A percentile compares a stretch with the other conserved stretches of the same genome.
Conservation (phyloP, 768 basidiomycete species). For the Termitomyces sp. region DNA sequence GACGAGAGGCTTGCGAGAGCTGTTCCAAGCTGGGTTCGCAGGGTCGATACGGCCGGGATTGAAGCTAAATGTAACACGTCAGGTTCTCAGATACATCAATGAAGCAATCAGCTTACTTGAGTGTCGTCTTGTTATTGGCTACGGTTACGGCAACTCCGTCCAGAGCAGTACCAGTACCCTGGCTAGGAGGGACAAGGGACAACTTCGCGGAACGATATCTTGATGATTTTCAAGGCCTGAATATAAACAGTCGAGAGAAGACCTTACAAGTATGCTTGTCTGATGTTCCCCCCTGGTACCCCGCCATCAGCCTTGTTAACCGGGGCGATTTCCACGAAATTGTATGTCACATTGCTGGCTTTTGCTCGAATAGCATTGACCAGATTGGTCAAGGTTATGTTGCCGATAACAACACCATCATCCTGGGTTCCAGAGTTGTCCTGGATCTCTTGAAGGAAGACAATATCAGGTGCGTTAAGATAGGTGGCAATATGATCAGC, state of each 20-base stretch:
- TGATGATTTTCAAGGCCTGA: not conserved
- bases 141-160: conserved; percentile 36
- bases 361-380: conserved; percentile 44
- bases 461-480: conserved; percentile 50
- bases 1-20: conserved; percentile 57
- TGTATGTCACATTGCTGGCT: conserved; percentile 40
- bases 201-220: conserved; percentile 50
- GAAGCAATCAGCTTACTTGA: conserved; percentile 34
- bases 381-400: conserved; percentile 49
- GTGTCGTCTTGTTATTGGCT: conserved; percentile 26
- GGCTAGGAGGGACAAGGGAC: conserved; percentile 38
- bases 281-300: conserved; percentile 59
- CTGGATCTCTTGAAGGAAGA: conserved; percentile 65
- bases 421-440: conserved; percentile 51
- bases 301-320: conserved; percentile 56
- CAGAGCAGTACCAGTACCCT: conserved; percentile 43
- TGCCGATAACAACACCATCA: conserved; percentile 51
- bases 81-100: not conserved
- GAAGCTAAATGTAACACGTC: conserved; percentile 30
- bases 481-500: conserved; percentile 48
- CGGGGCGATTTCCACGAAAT: conserved; percentile 47
- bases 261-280: conserved; percentile 50
- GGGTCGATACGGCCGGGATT: conserved; percentile 66
- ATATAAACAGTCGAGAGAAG: not conserved
- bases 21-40: conserved; percentile 47